Conservation (phyloP, 2,329 filamentous ascomycete species). For the Verticillium nubilum region DNA sequence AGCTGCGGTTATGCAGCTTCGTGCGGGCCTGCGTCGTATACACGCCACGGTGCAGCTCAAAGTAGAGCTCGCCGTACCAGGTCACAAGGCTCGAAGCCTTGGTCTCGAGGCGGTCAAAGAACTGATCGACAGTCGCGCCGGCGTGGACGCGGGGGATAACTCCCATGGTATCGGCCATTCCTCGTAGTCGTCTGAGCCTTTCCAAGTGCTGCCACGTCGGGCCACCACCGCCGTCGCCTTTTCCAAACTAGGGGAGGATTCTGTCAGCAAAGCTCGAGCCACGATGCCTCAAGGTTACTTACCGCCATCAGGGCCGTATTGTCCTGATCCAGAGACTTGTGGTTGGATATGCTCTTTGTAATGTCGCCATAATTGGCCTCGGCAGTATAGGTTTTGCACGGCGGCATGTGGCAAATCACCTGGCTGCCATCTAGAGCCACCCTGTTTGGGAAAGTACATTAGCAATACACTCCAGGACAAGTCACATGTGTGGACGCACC, state of each 20-base stretch:
- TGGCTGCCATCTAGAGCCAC: conserved; percentile 63
- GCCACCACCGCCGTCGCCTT: conserved; percentile 63
- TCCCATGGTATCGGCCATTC: conserved; percentile 53
- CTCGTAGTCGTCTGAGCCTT: conserved; percentile 60
- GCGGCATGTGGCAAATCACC: conserved; percentile 65
- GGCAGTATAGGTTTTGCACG: conserved; percentile 61
- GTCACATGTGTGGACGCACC: conserved; percentile 26
- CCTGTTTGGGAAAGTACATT: background rate
- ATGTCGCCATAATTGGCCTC: conserved; percentile 62
- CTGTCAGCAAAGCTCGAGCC: background rate
- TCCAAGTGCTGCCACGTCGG: conserved; percentile 62
- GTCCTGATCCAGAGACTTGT: conserved; percentile 64
- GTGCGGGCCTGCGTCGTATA: conserved; percentile 67
- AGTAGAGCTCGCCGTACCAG: conserved; percentile 67
- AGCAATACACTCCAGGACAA: background rate
- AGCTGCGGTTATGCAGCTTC: conserved; percentile 60
- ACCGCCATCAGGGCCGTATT: conserved; percentile 51
- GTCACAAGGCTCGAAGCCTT: conserved; percentile 57
- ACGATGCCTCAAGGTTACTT: conserved; percentile 24
- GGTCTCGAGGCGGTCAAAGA: conserved; percentile 57
- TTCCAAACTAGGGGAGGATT: conserved; percentile 41
- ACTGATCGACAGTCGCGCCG: conserved; percentile 60
- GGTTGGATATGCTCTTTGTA: conserved; percentile 56
- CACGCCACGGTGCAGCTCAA: conserved; percentile 62
- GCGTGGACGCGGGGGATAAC: conserved; percentile 57